A percentile compares a stretch with the other conserved stretches of the same genome.
Evolutionary conservation across 1,284 basidiomycete genomes (phyloP).

Genomic region (Somion occarium): DNA sequence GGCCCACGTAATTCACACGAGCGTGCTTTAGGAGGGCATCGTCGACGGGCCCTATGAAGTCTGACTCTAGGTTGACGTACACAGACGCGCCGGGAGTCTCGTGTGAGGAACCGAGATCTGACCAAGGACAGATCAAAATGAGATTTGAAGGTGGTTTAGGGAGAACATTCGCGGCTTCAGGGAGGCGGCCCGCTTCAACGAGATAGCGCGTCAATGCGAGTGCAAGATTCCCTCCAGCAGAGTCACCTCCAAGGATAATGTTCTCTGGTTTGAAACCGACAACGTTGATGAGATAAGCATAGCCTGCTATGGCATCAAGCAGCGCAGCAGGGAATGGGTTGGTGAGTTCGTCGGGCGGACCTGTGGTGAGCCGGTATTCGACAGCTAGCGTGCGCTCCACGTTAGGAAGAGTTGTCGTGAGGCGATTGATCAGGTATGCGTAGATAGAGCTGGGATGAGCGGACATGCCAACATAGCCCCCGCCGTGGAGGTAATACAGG

Average conservation of each 20-base stretch:
- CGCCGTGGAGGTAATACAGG: conserved; percentile 46
- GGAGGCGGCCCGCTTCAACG: conserved; percentile 8
- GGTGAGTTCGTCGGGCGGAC: conserved; percentile 18
- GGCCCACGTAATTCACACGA: conserved; percentile 11
- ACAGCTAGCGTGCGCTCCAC: conserved; percentile 28
- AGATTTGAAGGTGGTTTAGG: conserved; percentile 31
- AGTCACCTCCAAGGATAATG: conserved; percentile 49
- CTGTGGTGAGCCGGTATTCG: conserved; percentile 30
- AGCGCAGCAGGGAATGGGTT: conserved; percentile 44
- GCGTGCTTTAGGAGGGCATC: conserved; percentile 37
- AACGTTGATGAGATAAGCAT: conserved; percentile 35
- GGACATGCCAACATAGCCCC: conserved; percentile 16
- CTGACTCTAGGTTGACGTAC: conserved; percentile 36
- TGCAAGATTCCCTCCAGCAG: conserved; percentile 49
- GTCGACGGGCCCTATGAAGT: conserved; percentile 25
- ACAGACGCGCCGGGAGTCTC: conserved; percentile 28
- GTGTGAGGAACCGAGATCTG: conserved; percentile 42
- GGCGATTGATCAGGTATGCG: conserved; percentile 17
- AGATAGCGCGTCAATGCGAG: conserved; percentile 34
- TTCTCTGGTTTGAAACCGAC: conserved; percentile 36
- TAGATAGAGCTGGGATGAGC: conserved; percentile 38
- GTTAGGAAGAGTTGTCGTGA: conserved; percentile 16
- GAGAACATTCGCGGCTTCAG: conserved; percentile 2
- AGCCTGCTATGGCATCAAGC: conserved; percentile 41
- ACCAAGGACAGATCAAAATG: conserved; percentile 54